phyloP scores from a whole-genome alignment of 495 filamentous ascomycete species.

The Lasiosphaeria miniovina region DNA sequence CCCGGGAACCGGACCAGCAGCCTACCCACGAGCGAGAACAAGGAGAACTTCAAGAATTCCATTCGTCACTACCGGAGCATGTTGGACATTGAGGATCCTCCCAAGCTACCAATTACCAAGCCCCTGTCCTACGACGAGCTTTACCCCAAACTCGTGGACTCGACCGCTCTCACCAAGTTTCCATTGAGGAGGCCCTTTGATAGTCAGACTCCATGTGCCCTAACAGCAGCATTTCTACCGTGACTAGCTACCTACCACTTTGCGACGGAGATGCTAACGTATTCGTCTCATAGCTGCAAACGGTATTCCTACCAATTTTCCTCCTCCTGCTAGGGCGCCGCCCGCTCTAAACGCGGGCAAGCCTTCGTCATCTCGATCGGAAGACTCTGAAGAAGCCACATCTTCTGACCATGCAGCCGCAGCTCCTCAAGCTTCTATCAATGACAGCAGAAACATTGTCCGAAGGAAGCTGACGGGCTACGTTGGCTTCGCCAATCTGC shows the following conservation, averaged over 20 bases:
- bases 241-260: background rate
- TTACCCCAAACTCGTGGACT: slow-evolving; percentile 30
- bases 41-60: slow-evolving; percentile 29
- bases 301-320: slow-evolving; percentile 36
- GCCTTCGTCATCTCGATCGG: slow-evolving; percentile 46
- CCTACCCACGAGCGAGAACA: slow-evolving; percentile 24
- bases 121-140: slow-evolving; percentile 49
- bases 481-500: slow-evolving; percentile 97
- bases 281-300: slow-evolving; percentile 43
- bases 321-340: slow-evolving; percentile 29
- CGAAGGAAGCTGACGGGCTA: slow-evolving; percentile 97
- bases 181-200: slow-evolving; percentile 15
- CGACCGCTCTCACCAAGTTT: slow-evolving; percentile 8
- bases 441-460: slow-evolving; percentile 94
- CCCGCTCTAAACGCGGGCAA: slow-evolving; percentile 43
- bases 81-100: slow-evolving; percentile 46
- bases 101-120: slow-evolving; percentile 42
- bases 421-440: slow-evolving; percentile 65
- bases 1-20: slow-evolving; percentile 36
- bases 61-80: slow-evolving; percentile 48
- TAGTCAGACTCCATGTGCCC: slow-evolving; percentile 36
- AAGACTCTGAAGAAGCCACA: slow-evolving; percentile 53
- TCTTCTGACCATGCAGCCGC: slow-evolving; percentile 76
- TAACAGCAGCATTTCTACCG: slow-evolving; percentile 4
- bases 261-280: slow-evolving; percentile 24